A percentile compares a stretch with the other conserved stretches of the same genome.
These are phyloP conservation scores for Pyricularia grisea DNA, from an alignment of 2,329 filamentous ascomycete species.

Conservation along the genomic window DNA sequence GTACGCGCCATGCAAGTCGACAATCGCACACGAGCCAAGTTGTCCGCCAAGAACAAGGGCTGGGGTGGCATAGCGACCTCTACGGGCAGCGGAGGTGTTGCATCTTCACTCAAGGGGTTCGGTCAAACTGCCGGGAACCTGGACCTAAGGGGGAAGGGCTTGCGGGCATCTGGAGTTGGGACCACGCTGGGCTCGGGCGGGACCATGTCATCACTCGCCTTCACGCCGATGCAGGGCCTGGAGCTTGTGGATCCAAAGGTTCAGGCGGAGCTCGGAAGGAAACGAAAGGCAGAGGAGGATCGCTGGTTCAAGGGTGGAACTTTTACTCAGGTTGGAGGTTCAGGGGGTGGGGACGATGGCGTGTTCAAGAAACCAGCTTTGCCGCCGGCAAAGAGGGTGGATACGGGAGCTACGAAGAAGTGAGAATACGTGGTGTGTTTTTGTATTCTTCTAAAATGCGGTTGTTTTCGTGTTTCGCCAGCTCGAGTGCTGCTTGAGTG, in stretches of 20 bases:
- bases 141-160: slow-evolving; percentile 67
- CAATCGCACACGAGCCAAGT: slow-evolving; percentile 82
- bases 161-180: slow-evolving; percentile 76
- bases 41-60: slow-evolving; percentile 90
- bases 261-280: slow-evolving; percentile 76
- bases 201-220: slow-evolving; percentile 79
- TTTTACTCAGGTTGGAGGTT: slow-evolving; percentile 69
- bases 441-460: background rate
- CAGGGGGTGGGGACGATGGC: slow-evolving; percentile 36
- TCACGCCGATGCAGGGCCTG: slow-evolving; percentile 88
- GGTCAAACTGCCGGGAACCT: slow-evolving; percentile 54
- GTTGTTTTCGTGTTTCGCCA: background rate
- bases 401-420: slow-evolving; percentile 49
- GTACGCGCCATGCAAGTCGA: slow-evolving; percentile 86
- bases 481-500: background rate
- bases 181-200: slow-evolving; percentile 58
- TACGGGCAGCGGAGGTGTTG: slow-evolving; percentile 53
- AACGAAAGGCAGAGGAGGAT: slow-evolving; percentile 90
- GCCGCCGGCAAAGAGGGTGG: slow-evolving; percentile 64
- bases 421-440: slow-evolving; percentile 2
- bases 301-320: slow-evolving; percentile 96
- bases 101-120: slow-evolving; percentile 76
- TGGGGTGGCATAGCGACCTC: slow-evolving; percentile 61
- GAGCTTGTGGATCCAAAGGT: slow-evolving; percentile 93
- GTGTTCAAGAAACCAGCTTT: slow-evolving; percentile 78